Evolutionary conservation across 1,284 basidiomycete species (phyloP).

Genomic region (Ustilago tritici): DNA sequence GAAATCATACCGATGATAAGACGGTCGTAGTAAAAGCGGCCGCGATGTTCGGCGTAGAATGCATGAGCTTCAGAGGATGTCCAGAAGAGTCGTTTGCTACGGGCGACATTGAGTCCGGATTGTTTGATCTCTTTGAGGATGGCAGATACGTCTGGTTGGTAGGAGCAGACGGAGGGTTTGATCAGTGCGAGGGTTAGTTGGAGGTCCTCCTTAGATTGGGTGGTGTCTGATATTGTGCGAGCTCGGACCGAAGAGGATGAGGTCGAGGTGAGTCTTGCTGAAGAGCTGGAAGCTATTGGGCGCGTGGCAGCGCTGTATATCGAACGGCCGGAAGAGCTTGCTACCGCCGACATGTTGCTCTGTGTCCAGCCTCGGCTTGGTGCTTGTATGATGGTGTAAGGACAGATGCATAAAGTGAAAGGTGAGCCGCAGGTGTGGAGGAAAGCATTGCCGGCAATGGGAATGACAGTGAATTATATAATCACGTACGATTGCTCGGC

Average conservation of each 20-base stretch:
- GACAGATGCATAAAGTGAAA: neutral
- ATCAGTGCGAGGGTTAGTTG: constrained; percentile 65
- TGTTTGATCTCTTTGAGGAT: constrained; percentile 58
- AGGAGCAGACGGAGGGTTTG: constrained; percentile 64
- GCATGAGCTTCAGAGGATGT: constrained; percentile 57
- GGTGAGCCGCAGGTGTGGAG: constrained; percentile 13
- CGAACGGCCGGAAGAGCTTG: neutral
- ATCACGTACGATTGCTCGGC: constrained; percentile 13
- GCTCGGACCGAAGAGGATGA: neutral
- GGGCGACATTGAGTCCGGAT: constrained; percentile 44
- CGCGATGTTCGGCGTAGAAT: constrained; percentile 66
- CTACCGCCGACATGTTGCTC: constrained; percentile 9
- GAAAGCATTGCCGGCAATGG: neutral
- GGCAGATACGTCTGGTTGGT: constrained; percentile 58
- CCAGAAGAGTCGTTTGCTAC: constrained; percentile 57
- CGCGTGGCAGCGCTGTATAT: neutral
- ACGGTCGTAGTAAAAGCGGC: constrained; percentile 67
- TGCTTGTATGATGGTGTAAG: neutral
- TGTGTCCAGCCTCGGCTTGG: neutral
- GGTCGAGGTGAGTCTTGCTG: neutral
- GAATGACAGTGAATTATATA: constrained; percentile 19
- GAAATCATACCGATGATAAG: constrained; percentile 64
- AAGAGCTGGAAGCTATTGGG: neutral
- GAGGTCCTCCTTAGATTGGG: constrained; percentile 3
- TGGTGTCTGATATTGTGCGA: constrained; percentile 5